A percentile compares a stretch with the other conserved stretches of the same genome.
These are phyloP conservation scores for Aspergillus fumigatiaffinis DNA, from an alignment of 2,329 filamentous ascomycete genomes.

Conservation along the genomic window DNA sequence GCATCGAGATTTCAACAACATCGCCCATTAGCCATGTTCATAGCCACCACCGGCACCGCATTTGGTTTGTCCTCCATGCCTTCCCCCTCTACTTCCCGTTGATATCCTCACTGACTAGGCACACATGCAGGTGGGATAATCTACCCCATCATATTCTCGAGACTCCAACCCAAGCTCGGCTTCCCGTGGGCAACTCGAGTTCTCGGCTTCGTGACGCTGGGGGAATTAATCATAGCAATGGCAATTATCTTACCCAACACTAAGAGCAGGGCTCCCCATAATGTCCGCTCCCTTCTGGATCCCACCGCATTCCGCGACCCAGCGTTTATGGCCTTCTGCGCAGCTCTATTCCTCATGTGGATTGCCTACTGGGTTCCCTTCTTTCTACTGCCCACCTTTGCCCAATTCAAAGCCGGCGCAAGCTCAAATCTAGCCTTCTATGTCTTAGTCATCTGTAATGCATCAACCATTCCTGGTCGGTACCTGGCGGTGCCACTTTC, in stretches of 20 bases:
- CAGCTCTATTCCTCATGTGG: constrained; percentile 3
- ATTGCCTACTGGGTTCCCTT: constrained; percentile 4
- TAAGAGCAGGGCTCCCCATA: neutral
- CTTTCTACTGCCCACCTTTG: constrained; percentile 2
- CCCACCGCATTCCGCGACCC: constrained; percentile 3
- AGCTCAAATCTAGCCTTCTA: constrained; percentile 3
- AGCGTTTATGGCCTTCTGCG: constrained; percentile 4
- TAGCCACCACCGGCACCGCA: constrained; percentile 1
- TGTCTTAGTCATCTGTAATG: constrained; percentile 1
- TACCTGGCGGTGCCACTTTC: constrained; percentile 1
- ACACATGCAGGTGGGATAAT: neutral
- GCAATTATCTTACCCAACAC: constrained; percentile 1
- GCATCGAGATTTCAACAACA: constrained; percentile 1
- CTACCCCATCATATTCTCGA: neutral
- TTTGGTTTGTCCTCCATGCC: neutral
- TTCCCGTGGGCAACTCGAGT: neutral
- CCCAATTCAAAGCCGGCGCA: constrained; percentile 2
- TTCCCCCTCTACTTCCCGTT: neutral
- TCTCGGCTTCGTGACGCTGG: neutral
- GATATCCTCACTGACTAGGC: neutral
- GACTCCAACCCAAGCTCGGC: neutral
- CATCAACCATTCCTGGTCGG: constrained; percentile 1
- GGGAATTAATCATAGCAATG: neutral
- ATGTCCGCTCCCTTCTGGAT: neutral
- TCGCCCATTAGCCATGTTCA: constrained; percentile 1